Evolutionary conservation across 805 yeast genomes (phyloP), one percentile per base, ranked within the genome.

Genomic region (Metschnikowia amazonensis): DNA sequence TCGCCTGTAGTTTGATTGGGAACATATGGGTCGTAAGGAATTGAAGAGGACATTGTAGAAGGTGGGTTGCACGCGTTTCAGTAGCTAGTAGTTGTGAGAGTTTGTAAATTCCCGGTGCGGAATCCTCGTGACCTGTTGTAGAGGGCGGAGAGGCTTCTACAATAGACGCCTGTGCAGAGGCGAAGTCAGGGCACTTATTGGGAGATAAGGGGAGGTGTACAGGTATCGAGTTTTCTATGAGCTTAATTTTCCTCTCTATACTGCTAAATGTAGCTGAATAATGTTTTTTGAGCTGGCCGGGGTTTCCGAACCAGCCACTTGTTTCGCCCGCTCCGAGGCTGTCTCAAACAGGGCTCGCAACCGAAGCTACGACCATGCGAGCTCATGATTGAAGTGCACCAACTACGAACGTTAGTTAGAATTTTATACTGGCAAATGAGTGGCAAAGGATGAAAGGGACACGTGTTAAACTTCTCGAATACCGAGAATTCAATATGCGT

Each of bases 21-120:
- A 52, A 84, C 81, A 60, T 84, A 87, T 60, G 95, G 95, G 64
- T 87, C 95, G 63, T 87, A 86, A 46, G 95, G 95, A 41, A 80
- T 85, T 32, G 88, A 78, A 18, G 89, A 82, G 16, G 89, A 80
- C 92, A 85, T 85, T 39, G 34, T 14, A 27, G 40, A 21, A n/a
- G 36, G 14, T 13, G 18, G 41, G 23, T 27, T 25, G 38, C 29
- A 23, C 38, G 38, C 38, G 28, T 21, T 24, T 35, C 28, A 21
- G 18, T 29, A 31, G 36, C 36, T 30, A 39, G 29, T 14, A 11
- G 42, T 39, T 10, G 35, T 17, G 17, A 30, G 43, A 32, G 24
- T 40, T 40, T 40, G 37, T 40, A 40, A 35, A 29, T 40, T 31
- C 36, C 36, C 36, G 27, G 42, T 31, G 42, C 42, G 42, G 29